These are phyloP conservation scores for Saccharomycopsis capsularis DNA, from an alignment of 805 yeast genomes.

Conservation along the genomic window DNA sequence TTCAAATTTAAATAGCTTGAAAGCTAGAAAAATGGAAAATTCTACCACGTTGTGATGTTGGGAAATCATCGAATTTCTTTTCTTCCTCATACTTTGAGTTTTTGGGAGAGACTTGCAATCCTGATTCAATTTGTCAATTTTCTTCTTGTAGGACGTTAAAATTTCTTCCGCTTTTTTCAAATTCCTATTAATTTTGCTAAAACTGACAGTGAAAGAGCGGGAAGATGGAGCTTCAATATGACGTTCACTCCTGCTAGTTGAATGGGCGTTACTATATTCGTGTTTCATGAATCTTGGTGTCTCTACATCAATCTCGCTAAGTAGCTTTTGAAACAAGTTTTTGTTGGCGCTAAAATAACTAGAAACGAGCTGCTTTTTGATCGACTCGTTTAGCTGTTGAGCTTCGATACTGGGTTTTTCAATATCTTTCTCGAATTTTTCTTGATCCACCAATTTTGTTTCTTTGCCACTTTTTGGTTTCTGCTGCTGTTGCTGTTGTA, in stretches of 20 bases:
- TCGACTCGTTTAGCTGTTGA: no score
- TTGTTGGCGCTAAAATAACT: constrained; percentile 1
- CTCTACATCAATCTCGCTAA: constrained; percentile 2
- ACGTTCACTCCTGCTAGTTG: no score
- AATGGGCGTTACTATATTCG: not conserved
- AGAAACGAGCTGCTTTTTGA: not conserved
- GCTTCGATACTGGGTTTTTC: no score
- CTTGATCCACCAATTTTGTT: not conserved
- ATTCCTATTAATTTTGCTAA: constrained; percentile 10
- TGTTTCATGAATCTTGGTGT: constrained; percentile 8
- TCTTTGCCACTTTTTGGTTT: not conserved
- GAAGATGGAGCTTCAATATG: not conserved
- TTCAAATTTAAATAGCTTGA: constrained; percentile 20
- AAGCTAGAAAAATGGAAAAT: constrained; percentile 18
- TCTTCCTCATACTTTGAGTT: not conserved
- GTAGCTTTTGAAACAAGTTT: constrained; percentile 3
- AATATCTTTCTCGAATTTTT: not conserved
- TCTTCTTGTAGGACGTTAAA: constrained; percentile 11
- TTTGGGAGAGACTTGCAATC: not conserved
- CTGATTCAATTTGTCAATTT: constrained; percentile 3
- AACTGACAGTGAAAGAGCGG: constrained; percentile 6
- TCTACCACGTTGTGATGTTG: constrained; percentile 15
- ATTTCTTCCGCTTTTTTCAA: constrained; percentile 17
- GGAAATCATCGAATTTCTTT: not conserved
- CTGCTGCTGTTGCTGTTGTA: no score